Conservation (phyloP, 345 rosid genomes). For the Dovyalis caffra region DNA sequence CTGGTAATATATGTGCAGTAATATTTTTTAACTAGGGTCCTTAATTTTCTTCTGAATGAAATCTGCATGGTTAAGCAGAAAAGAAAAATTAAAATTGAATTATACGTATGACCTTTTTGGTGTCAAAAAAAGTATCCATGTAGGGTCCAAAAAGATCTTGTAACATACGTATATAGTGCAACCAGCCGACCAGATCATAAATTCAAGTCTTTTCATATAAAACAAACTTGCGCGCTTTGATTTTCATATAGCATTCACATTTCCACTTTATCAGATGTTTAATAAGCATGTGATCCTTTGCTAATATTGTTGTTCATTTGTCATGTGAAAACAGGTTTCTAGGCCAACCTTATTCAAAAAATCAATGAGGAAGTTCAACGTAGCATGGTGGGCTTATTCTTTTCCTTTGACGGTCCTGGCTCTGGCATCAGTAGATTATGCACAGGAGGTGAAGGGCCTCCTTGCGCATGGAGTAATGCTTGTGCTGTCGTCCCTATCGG, state of each 20-base stretch:
- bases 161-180: no score
- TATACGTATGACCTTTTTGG: neutral
- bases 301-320: neutral
- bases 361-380: slow-evolving; percentile 27
- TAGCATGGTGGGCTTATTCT: slow-evolving; percentile 35
- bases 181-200: no score
- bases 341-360: slow-evolving; percentile 27
- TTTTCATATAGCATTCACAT: no score
- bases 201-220: no score
- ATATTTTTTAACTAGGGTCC: neutral
- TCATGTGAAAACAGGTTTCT: slow-evolving; percentile 10
- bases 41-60: no score
- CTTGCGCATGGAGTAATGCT: slow-evolving; percentile 26
- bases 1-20: slow-evolving; percentile 9
- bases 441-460: slow-evolving; percentile 19
- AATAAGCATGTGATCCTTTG: no score
- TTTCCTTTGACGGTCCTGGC: slow-evolving; percentile 28
- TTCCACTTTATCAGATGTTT: no score
- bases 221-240: no score
- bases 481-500: slow-evolving; percentile 9
- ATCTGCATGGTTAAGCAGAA: neutral
- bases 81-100: slow-evolving; percentile 13
- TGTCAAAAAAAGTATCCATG: neutral
- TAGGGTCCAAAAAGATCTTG: no score
- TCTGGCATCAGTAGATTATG: slow-evolving; percentile 26